A percentile compares a stretch with the other conserved stretches of the same genome.
These are phyloP conservation scores for Penicillium sp. DNA, from an alignment of 2,329 filamentous ascomycete genomes.

Conservation along the genomic window DNA sequence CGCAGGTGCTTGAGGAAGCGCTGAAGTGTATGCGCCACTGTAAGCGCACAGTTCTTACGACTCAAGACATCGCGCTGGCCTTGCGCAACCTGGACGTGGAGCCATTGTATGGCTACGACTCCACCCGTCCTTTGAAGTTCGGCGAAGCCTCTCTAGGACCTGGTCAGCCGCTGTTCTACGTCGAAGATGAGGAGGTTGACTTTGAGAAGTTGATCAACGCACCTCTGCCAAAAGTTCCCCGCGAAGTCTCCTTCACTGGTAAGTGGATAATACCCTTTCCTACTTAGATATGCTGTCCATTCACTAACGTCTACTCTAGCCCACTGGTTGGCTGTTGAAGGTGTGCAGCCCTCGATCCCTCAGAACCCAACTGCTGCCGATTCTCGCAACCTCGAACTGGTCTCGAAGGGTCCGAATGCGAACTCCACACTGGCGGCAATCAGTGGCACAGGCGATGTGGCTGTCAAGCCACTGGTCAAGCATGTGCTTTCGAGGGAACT, in stretches of 20 bases:
- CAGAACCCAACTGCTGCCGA: conserved; percentile 91
- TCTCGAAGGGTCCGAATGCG: conserved; percentile 85
- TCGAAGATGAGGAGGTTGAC: conserved; percentile 97
- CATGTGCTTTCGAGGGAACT: conserved; percentile 95
- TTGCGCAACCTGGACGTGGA: conserved; percentile 86
- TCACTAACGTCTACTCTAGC: conserved; percentile 52
- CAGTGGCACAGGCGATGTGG: conserved; percentile 77
- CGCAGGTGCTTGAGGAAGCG: conserved; percentile 89
- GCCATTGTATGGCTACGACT: conserved; percentile 94
- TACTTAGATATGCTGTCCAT: background rate
- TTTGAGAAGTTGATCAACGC: conserved; percentile 99
- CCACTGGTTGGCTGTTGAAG: conserved; percentile 97
- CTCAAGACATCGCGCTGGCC: conserved; percentile 85
- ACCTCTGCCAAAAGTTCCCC: conserved; percentile 87
- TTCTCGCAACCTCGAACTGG: conserved; percentile 76
- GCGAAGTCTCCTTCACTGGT: conserved; percentile 91
- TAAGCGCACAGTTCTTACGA: conserved; percentile 80
- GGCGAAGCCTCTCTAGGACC: conserved; percentile 92
- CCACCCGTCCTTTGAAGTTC: conserved; percentile 81
- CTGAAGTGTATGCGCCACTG: conserved; percentile 94
- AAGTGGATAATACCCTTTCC: conserved; percentile 27
- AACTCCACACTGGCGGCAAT: conserved; percentile 82
- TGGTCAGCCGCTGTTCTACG: conserved; percentile 92
- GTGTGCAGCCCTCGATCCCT: conserved; percentile 92
- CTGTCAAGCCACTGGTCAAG: conserved; percentile 88